Conservation (phyloP, 306 rosid species). For the Carpinus fangiana region DNA sequence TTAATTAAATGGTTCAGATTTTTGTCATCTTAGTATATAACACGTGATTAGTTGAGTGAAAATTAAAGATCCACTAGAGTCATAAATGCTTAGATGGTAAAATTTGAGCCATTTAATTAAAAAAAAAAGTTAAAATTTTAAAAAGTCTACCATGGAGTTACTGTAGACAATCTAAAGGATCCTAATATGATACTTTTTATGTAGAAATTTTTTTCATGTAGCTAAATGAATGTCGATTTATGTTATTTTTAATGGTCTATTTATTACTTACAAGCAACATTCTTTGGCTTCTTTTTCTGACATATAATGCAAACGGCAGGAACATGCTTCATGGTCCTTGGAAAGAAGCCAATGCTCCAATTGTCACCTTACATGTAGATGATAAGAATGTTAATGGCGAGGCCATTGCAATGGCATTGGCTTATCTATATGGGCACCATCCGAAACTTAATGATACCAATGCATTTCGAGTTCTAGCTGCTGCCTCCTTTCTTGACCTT, state of each 20-base stretch:
- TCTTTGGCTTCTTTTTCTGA: constrained; percentile 2
- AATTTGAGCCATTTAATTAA: no score
- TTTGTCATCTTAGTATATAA: no score
- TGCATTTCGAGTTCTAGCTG: constrained; percentile 96
- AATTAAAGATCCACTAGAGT: no score
- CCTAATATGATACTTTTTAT: not conserved
- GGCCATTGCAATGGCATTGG: constrained; percentile 87
- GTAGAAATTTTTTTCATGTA: not conserved
- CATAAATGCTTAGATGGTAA: no score
- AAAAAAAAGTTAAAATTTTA: no score
- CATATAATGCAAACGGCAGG: constrained; percentile 42
- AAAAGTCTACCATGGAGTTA: no score
- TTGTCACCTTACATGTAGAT: constrained; percentile 70
- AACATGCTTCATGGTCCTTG: constrained; percentile 99
- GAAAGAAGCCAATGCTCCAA: constrained; percentile 93
- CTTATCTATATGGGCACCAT: constrained; percentile 89
- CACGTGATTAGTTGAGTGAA: no score
- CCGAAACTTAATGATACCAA: constrained; percentile 86
- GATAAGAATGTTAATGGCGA: constrained; percentile 88
- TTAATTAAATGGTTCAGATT: no score
- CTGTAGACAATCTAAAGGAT: no score
- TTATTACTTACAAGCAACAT: not conserved
- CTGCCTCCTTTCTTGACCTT: constrained; percentile 98
- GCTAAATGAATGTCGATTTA: not conserved
- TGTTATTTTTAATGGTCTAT: not conserved